Percentiles rank a stretch among this genome's conserved stretches.
Evolutionary conservation across 1,139 yeast genomes (phyloP).

Genomic region (Pichia sp.): DNA sequence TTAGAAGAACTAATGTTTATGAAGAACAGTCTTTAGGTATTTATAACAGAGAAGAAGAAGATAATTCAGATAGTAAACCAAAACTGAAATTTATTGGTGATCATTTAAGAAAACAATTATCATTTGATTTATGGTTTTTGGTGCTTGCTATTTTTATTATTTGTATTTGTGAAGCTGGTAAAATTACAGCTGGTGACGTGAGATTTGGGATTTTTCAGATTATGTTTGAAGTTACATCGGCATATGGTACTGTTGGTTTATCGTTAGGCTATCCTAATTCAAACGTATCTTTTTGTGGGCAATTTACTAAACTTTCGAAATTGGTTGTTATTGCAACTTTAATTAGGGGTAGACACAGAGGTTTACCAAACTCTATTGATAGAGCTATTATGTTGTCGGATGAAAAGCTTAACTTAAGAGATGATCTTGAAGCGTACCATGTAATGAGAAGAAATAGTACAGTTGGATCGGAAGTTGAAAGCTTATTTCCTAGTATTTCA

Average conservation of each 20-base stretch:
- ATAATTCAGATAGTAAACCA: constrained; percentile 17
- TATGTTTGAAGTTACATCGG: constrained; percentile 85
- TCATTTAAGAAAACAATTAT: constrained; percentile 85
- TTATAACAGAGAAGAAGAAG: constrained; percentile 40
- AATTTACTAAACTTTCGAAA: constrained; percentile 70
- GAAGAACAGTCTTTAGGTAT: constrained; percentile 94
- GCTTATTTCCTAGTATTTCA: constrained; percentile 8
- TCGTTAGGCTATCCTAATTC: constrained; percentile 74
- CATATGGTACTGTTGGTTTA: constrained; percentile 93
- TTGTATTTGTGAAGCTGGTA: constrained; percentile 76
- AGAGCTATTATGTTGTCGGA: constrained; percentile 89
- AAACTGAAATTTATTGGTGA: constrained; percentile 59
- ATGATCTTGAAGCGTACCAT: constrained; percentile 57
- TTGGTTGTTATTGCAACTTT: constrained; percentile 81
- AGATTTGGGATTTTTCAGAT: constrained; percentile 65
- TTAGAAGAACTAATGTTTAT: constrained; percentile 93
- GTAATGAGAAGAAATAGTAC: constrained; percentile 32
- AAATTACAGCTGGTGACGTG: constrained; percentile 40
- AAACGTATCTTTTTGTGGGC: constrained; percentile 64
- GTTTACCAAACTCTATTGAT: constrained; percentile 87
- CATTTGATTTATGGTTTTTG: constrained; percentile 93
- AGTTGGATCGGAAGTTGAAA: constrained; percentile 3
- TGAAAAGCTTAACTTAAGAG: constrained; percentile 61
- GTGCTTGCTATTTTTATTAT: constrained; percentile 80
- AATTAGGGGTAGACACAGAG: constrained; percentile 95